phyloP scores from a whole-genome alignment of 2,329 filamentous ascomycete species.

The Trichoderma atrobrunneum region DNA sequence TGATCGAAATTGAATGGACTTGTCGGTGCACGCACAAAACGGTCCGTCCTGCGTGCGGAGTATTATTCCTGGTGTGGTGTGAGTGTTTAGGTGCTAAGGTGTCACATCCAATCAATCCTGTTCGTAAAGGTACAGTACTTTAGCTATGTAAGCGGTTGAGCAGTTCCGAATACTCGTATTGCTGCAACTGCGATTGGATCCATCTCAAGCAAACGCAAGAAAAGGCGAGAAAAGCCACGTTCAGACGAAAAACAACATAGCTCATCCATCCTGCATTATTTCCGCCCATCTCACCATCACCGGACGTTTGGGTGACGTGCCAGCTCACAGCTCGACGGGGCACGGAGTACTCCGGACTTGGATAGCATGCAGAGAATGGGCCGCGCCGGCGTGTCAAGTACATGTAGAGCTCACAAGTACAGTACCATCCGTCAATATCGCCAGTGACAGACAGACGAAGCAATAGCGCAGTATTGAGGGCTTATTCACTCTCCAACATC shows the following conservation, averaged over 20 bases:
- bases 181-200: neutral
- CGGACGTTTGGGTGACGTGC: neutral
- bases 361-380: neutral
- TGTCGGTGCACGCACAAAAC: neutral
- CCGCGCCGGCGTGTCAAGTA: constrained; percentile 5
- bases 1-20: neutral
- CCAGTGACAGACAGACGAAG: neutral
- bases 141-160: neutral
- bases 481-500: neutral
- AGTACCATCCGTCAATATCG: neutral
- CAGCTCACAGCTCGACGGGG: neutral
- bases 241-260: neutral
- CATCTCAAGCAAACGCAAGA: too few species aligned
- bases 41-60: neutral
- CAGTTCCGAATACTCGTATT: neutral
- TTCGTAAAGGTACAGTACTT: neutral
- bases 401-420: neutral
- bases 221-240: neutral
- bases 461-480: neutral
- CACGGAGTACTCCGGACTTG: neutral
- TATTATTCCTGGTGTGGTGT: neutral
- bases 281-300: neutral
- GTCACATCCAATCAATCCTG: neutral
- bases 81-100: neutral
- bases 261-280: neutral